These are phyloP conservation scores for Orychophragmus violaceus DNA, from an alignment of 345 rosid genomes.

Conservation along the genomic window DNA sequence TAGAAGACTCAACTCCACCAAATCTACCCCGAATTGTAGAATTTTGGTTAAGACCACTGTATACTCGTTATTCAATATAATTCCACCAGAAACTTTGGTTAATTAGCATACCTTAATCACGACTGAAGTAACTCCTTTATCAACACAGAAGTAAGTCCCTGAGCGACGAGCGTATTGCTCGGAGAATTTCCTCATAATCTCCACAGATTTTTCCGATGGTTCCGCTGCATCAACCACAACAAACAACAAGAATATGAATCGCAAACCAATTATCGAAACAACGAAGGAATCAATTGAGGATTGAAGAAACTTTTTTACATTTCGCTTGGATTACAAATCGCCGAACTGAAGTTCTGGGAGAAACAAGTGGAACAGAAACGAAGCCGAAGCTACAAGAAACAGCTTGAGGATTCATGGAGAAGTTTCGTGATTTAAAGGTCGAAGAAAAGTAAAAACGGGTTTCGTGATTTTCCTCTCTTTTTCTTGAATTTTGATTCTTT, in stretches of 20 bases:
- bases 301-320: constrained; percentile 25
- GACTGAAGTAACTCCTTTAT: constrained; percentile 91
- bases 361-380: constrained; percentile 36
- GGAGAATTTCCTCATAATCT: constrained; percentile 94
- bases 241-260: neutral
- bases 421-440: neutral
- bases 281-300: neutral
- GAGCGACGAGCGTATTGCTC: constrained; percentile 96
- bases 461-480: neutral
- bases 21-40: neutral
- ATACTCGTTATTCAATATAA: neutral
- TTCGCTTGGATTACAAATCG: constrained; percentile 46
- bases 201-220: constrained; percentile 83
- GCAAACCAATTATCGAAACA: neutral
- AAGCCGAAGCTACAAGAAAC: constrained; percentile 37
- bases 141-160: constrained; percentile 87
- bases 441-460: neutral
- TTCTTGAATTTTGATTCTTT: neutral
- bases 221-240: constrained; percentile 41
- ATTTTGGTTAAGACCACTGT: neutral
- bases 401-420: constrained; percentile 46
- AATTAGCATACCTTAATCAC: constrained; percentile 64
- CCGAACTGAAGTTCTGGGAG: constrained; percentile 29
- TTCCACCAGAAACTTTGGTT: neutral
- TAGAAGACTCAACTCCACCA: neutral